phyloP scores from a whole-genome alignment of 768 basidiomycete species.

The Kondoa malvinella region DNA sequence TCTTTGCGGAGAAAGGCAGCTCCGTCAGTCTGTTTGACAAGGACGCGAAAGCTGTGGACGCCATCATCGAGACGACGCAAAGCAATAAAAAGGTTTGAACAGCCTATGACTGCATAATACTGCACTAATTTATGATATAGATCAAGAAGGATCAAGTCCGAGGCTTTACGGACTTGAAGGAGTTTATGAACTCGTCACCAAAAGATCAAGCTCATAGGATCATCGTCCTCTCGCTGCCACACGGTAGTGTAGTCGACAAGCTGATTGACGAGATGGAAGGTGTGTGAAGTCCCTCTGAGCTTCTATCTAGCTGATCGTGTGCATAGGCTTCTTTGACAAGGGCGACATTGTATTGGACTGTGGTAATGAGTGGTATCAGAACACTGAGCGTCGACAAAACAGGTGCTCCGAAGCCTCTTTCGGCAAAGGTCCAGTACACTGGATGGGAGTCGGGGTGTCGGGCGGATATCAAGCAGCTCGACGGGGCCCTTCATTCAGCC shows the following conservation, averaged over 20 bases:
- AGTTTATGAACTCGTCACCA: slow-evolving; percentile 9
- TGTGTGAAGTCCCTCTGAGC: too few species aligned
- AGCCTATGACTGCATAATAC: too few species aligned
- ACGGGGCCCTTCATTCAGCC: slow-evolving; percentile 30
- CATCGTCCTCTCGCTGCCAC: slow-evolving; percentile 30
- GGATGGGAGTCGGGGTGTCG: slow-evolving; percentile 29
- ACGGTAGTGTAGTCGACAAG: slow-evolving; percentile 29
- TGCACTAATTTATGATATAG: too few species aligned
- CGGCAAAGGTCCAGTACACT: slow-evolving; percentile 5
- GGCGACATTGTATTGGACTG: slow-evolving; percentile 32
- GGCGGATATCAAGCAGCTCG: slow-evolving; percentile 33
- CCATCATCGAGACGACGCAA: not conserved
- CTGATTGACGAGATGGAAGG: slow-evolving; percentile 28
- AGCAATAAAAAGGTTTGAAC: not conserved
- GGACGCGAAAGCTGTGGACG: not conserved
- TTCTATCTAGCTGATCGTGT: too few species aligned
- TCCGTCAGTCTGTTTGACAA: not conserved
- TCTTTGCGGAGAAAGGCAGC: not conserved
- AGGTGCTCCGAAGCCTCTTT: slow-evolving; percentile 1
- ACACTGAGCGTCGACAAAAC: slow-evolving; percentile 29
- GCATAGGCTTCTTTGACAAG: slow-evolving; percentile 24
- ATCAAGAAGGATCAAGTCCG: not conserved
- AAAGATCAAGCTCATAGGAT: slow-evolving; percentile 20
- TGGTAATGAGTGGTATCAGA: slow-evolving; percentile 31
- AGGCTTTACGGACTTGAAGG: not conserved